Evolutionary conservation across 352 stramenopile species (phyloP).

Genomic region (Globisporangium polare): DNA sequence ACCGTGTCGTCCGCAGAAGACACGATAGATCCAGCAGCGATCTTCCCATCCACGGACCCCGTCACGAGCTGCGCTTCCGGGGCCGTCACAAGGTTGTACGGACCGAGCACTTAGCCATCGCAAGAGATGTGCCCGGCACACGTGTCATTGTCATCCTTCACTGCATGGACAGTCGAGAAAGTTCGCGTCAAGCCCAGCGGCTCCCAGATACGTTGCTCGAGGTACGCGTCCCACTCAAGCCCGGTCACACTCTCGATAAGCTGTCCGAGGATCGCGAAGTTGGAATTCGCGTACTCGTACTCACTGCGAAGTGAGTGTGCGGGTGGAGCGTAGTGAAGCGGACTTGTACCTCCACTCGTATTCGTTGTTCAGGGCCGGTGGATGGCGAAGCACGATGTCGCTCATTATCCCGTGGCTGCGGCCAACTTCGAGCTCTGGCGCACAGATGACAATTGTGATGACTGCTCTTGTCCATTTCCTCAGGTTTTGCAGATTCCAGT

Average conservation of each 20-base stretch:
- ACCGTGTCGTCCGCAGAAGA: slow-evolving; percentile 55
- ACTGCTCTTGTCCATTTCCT: too few species aligned
- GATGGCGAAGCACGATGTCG: too few species aligned
- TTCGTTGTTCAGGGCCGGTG: too few species aligned
- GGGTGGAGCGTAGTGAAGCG: too few species aligned
- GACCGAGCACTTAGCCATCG: slow-evolving; percentile 25
- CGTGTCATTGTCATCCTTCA: neutral
- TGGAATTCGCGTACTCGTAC: slow-evolving; percentile 59
- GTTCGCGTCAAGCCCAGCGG: slow-evolving; percentile 60
- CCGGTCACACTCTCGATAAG: slow-evolving; percentile 49
- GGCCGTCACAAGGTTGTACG: slow-evolving; percentile 33
- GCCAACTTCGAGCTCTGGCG: too few species aligned
- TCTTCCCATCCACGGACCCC: slow-evolving; percentile 20
- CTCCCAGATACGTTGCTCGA: slow-evolving; percentile 43
- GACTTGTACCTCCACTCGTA: too few species aligned
- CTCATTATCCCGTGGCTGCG: too few species aligned
- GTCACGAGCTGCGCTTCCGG: slow-evolving; percentile 29
- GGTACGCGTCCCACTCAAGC: slow-evolving; percentile 44
- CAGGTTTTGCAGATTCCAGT: too few species aligned
- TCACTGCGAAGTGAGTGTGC: slow-evolving; percentile 33
- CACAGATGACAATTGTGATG: too few species aligned
- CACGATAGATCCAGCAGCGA: slow-evolving; percentile 41
- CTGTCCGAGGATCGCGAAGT: slow-evolving; percentile 60
- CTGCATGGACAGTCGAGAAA: slow-evolving; percentile 15
- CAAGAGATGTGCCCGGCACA: slow-evolving; percentile 27